Evolutionary conservation across 495 filamentous ascomycete species (phyloP).

Genomic region (Penicillium cataractarum): DNA sequence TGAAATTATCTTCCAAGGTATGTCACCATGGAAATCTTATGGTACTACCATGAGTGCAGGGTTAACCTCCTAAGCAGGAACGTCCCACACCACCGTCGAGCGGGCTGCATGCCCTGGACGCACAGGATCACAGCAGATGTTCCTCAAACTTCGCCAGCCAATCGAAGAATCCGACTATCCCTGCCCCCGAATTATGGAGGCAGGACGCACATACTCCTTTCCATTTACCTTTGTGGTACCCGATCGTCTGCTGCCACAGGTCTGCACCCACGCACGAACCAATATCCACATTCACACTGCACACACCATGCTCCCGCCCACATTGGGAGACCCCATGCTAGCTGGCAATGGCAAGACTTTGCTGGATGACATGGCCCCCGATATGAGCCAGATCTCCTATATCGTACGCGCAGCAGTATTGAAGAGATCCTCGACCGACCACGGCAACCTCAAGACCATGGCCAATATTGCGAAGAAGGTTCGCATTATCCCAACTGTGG

Average conservation of each 20-base stretch:
- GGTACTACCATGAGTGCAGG: background rate
- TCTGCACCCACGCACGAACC: slow-evolving; percentile 60
- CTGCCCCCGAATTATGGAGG: slow-evolving; percentile 66
- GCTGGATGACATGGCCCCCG: slow-evolving; percentile 80
- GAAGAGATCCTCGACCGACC: slow-evolving; percentile 26
- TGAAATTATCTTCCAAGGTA: slow-evolving; percentile 80
- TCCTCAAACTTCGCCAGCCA: slow-evolving; percentile 84
- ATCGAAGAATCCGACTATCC: slow-evolving; percentile 71
- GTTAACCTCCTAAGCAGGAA: slow-evolving; percentile 36
- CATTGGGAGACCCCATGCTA: slow-evolving; percentile 68
- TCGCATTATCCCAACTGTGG: slow-evolving; percentile 72
- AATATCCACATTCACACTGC: slow-evolving; percentile 65
- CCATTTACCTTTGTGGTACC: slow-evolving; percentile 92
- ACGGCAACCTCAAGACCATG: slow-evolving; percentile 43
- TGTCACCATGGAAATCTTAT: slow-evolving; percentile 19
- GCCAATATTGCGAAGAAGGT: slow-evolving; percentile 62
- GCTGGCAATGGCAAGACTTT: slow-evolving; percentile 52
- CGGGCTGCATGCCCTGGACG: slow-evolving; percentile 52
- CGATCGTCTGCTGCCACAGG: slow-evolving; percentile 62
- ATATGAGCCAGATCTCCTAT: slow-evolving; percentile 81
- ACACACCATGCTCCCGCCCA: slow-evolving; percentile 81
- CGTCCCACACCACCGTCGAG: slow-evolving; percentile 55
- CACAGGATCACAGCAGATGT: slow-evolving; percentile 60
- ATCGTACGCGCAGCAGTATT: slow-evolving; percentile 62
- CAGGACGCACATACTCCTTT: slow-evolving; percentile 68